Evolutionary conservation across 2,329 filamentous ascomycete genomes (phyloP), one percentile per base, ranked within the genome.

Genomic region (Diaporthe sp.): DNA sequence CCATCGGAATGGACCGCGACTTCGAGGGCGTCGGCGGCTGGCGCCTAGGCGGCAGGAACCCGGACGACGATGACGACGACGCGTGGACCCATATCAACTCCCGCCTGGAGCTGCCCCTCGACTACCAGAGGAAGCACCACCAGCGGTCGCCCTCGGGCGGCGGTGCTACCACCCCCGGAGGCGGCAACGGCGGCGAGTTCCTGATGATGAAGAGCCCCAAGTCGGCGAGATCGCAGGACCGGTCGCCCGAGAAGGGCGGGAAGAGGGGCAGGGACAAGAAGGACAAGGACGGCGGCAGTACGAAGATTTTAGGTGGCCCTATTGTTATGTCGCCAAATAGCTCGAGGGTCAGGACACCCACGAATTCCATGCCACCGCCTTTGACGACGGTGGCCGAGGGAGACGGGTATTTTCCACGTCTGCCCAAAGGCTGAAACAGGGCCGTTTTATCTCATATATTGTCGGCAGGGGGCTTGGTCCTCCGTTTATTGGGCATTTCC

Each of bases 21-120:
- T 92, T 88, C 77, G 90, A 92, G 78, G 90, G 90, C 10, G 82
- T 92, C 2, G 90, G 90, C 25, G 90, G 90, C 3, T 92, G 90
- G 89, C 84, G 89, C 65, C 77, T 90, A 77, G 86, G 89, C 44
- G 83, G 87, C 53, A 83, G 83, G 53, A 81, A 78, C 4, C 78
- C 85, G 53, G 85, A 88, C 72, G 87, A 89, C 39, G 83, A 87
- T 37, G 83, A 87, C 57, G 84, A 85, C 46, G 82, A 79, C 6
- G 79, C 85, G 44, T 90, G 89, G 88, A 87, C 86, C 25, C 87
- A 85, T 60, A 88, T 90, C 77, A 90, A 90, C 78, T 88, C 88
- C 1, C 83, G 88, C 15, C 83, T 89, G 10, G 87, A 89, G 77
- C 80, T 90, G 19, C 87, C 87, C 0, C 80, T 83, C 9, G 87